A percentile compares a stretch with the other conserved stretches of the same genome.
phyloP scores from a whole-genome alignment of 2,329 filamentous ascomycete genomes.

The Aspergillus versicolor region DNA sequence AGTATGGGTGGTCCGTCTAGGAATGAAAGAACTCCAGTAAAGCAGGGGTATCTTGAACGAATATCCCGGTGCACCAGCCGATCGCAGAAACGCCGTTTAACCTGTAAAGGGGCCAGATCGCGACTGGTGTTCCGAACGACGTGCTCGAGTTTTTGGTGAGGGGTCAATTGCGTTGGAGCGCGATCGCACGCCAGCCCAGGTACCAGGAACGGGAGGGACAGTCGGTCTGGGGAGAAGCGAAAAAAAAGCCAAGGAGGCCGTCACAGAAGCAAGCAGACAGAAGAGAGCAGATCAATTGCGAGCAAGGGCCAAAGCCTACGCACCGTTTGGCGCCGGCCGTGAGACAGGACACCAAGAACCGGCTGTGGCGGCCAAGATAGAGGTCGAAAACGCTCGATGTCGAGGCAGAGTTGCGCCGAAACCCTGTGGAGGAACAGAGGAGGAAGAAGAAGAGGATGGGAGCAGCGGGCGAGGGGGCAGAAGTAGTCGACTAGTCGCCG shows the following conservation, averaged over 20 bases:
- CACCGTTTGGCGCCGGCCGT: conserved; percentile 48
- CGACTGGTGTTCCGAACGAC: conserved; percentile 14
- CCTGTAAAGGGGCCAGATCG: conserved; percentile 20
- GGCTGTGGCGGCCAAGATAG: conserved; percentile 45
- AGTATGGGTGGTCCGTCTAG: conserved; percentile 26
- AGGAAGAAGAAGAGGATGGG: conserved; percentile 10
- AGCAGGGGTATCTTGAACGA: conserved; percentile 36
- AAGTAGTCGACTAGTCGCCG: conserved; percentile 7
- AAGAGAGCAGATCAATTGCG: conserved; percentile 21
- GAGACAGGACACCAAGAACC: conserved; percentile 47
- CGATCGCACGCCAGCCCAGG: conserved; percentile 12
- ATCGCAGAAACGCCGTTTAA: conserved; percentile 19
- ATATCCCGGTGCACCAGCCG: conserved; percentile 22
- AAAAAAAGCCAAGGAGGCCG: conserved; percentile 17
- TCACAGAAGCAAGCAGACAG: conserved; percentile 15
- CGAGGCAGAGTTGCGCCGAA: conserved; percentile 28
- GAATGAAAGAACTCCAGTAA: conserved; percentile 29
- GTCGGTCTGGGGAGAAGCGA: conserved; percentile 16
- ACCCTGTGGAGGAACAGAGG: conserved; percentile 22
- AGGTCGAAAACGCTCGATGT: conserved; percentile 32
- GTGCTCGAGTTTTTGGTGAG: conserved; percentile 1
- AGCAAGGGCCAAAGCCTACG: conserved; percentile 42
- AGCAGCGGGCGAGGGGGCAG: conserved; percentile 16
- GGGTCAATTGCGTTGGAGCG: conserved; percentile 15
- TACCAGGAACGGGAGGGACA: conserved; percentile 17